Evolutionary conservation across 177 flowering plant species (phyloP), one percentile per base, ranked within the genome.

Genomic region (Vitis hybrid): DNA sequence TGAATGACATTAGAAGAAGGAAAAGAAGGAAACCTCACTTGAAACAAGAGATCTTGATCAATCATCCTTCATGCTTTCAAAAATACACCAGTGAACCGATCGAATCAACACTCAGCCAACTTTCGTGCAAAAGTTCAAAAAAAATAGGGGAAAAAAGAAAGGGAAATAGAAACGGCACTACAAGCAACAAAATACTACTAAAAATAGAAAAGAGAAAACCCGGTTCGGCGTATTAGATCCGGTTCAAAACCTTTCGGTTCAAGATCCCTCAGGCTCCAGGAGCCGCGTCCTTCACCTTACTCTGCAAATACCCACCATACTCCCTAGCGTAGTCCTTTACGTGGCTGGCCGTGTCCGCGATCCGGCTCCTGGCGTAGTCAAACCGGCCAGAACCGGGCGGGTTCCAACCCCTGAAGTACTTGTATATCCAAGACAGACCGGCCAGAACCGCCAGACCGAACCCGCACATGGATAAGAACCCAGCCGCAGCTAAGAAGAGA

Each of bases 241-340:
- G 65, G 51, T 49, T 49, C 67, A 50, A 1, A 11, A 24, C 28
- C 28, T 24, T 24, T 7, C 47, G 47, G 47, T 38, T 49, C 62
- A 10, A 10, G 2, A 18, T 50, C 56, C 11, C 13, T 89, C 83
- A 95, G 60, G 99, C 99, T 1, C 97, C 89, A 1, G 97, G 99
- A 76, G 99, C 99, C 1, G 95, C 99, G 77, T 92, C 97, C 81
- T 91, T 95, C 7, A 82, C 93, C 78, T 78, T 91, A 69, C 86
- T 76, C 67, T 92, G 97, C 80, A 87, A 79, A 65, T 91, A 89
- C 65, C 94, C 97, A 20, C 97, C 89, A 64, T 94, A 92, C 75
- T 88, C 97, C 72, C 84, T 83, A 0, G 98, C 96, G 62, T 87
- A 92, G 73, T 87, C 94, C 86, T 85, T 92, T 71, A 94, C 79